Conservation (phyloP, 2,329 filamentous ascomycete species). For the Aureobasidium melanogenum region DNA sequence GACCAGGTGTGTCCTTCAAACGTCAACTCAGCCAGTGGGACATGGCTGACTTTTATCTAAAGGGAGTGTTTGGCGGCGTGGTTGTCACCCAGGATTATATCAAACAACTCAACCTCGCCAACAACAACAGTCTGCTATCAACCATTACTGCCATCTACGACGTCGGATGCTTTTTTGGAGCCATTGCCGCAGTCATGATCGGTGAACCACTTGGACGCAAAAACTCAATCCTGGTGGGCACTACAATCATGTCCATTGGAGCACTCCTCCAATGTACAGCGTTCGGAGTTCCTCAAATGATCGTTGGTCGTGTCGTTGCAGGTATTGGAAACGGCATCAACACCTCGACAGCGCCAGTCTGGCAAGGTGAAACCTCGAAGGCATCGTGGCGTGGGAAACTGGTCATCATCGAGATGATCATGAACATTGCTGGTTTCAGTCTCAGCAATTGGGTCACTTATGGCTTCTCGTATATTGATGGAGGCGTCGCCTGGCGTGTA, state of each 20-base stretch:
- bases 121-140: constrained; percentile 17
- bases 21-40: neutral
- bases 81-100: constrained; percentile 47
- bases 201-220: constrained; percentile 43
- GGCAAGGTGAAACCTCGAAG: constrained; percentile 43
- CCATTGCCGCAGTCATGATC: constrained; percentile 39
- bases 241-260: constrained; percentile 40
- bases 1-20: constrained; percentile 2
- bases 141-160: constrained; percentile 52
- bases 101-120: constrained; percentile 35
- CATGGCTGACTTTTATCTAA: constrained; percentile 31
- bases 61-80: constrained; percentile 47
- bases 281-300: constrained; percentile 39
- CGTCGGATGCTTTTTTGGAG: constrained; percentile 53
- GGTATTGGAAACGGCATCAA: constrained; percentile 46
- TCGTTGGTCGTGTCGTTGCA: constrained; percentile 39
- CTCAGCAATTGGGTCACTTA: constrained; percentile 32
- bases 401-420: constrained; percentile 32
- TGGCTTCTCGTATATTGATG: constrained; percentile 37
- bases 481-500: constrained; percentile 36
- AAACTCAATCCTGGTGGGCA: constrained; percentile 39
- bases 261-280: constrained; percentile 40
- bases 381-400: constrained; percentile 30
- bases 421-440: constrained; percentile 43
- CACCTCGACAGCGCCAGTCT: constrained; percentile 38